A percentile compares a stretch with the other conserved stretches of the same genome.
These are phyloP conservation scores for Lasiosphaeria ovina DNA, from an alignment of 495 filamentous ascomycete genomes.

Conservation along the genomic window DNA sequence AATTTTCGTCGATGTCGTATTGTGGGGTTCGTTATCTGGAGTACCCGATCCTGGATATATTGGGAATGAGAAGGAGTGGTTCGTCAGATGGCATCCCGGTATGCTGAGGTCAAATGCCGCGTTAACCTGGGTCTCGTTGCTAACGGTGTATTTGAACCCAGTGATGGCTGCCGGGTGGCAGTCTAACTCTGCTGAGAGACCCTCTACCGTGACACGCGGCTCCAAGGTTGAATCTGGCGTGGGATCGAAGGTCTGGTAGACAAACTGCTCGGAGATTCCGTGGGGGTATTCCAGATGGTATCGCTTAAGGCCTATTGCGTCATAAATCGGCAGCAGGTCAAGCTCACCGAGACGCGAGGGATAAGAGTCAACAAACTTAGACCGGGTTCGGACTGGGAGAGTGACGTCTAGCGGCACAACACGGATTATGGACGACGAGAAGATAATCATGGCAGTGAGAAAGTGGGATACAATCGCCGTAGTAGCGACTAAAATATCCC, in stretches of 20 bases:
- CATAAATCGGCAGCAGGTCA: not conserved
- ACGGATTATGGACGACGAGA: not conserved
- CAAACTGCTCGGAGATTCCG: not conserved
- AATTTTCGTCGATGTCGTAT: too few relatives aligned
- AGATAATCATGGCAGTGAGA: slow-evolving; percentile 1
- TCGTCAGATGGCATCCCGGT: not conserved
- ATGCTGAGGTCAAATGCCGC: not conserved
- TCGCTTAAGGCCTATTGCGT: not conserved
- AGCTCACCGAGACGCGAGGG: not conserved
- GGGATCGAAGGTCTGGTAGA: not conserved
- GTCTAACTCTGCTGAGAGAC: not conserved
- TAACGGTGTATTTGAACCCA: not conserved
- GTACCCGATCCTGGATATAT: too few relatives aligned
- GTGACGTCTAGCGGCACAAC: not conserved
- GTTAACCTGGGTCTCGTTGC: too few relatives aligned
- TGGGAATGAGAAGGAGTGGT: not conserved
- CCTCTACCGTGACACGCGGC: not conserved
- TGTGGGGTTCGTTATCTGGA: too few relatives aligned
- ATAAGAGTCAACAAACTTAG: not conserved
- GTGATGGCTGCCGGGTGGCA: not conserved
- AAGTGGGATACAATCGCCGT: not conserved
- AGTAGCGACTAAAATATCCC: not conserved
- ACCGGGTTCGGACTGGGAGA: not conserved
- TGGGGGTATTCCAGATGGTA: not conserved
- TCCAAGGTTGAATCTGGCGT: not conserved